Conservation (phyloP, 257 asterid species). For the Solanum pennellii region DNA sequence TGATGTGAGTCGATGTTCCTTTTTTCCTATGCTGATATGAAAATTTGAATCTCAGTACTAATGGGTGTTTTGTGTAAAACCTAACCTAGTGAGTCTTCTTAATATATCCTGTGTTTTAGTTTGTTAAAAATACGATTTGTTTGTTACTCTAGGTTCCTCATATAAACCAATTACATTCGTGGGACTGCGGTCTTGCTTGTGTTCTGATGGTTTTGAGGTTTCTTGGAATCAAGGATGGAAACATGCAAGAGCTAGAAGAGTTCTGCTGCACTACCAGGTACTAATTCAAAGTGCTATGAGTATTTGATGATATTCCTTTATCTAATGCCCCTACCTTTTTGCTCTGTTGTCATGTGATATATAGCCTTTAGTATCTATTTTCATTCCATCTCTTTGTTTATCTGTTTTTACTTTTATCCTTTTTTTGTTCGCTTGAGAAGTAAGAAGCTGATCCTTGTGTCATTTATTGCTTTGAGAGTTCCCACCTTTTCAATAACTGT, state of each 20-base stretch:
- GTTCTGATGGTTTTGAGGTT: conserved; percentile 74
- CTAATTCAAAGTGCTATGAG: neutral
- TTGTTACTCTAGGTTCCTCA: conserved; percentile 58
- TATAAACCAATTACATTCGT: conserved; percentile 58
- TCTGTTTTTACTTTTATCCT: neutral
- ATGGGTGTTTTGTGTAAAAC: neutral
- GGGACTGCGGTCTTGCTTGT: conserved; percentile 99
- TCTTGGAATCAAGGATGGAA: conserved; percentile 37
- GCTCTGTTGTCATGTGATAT: neutral
- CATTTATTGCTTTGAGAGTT: neutral
- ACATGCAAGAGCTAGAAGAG: conserved; percentile 45
- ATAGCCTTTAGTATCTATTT: neutral
- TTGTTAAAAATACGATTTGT: neutral
- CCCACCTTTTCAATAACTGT: neutral
- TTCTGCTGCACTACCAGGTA: conserved; percentile 81
- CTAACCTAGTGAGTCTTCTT: neutral
- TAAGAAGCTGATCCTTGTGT: neutral
- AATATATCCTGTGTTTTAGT: neutral
- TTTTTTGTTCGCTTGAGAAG: neutral
- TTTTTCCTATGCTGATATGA: neutral
- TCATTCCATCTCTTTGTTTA: neutral
- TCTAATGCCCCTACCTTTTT: neutral
- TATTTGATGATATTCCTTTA: neutral
- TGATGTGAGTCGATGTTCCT: conserved; percentile 35
- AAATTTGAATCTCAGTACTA: neutral